Conservation (phyloP, 768 basidiomycete species). For the Lactarius deliciosus region DNA sequence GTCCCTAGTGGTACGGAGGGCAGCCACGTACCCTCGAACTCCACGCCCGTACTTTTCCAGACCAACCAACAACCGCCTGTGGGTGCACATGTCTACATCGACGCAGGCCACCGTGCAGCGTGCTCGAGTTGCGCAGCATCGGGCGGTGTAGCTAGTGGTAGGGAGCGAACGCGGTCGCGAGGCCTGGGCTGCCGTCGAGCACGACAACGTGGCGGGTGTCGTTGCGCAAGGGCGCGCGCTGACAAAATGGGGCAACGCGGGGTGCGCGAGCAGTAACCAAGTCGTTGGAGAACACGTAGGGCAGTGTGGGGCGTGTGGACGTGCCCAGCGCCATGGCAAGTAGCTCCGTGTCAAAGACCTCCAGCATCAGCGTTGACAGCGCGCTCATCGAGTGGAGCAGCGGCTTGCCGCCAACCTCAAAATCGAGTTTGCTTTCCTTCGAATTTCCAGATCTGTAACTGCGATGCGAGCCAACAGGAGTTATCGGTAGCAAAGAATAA, state of each 20-base stretch:
- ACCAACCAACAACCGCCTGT: constrained; percentile 36
- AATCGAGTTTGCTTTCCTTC: too few relatives aligned
- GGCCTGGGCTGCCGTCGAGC: constrained; percentile 32
- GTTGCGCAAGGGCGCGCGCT: constrained; percentile 3
- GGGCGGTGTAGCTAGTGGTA: constrained; percentile 33
- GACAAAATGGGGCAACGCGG: neutral
- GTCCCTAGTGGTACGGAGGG: neutral
- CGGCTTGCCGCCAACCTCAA: too few relatives aligned
- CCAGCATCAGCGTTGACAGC: constrained; percentile 30
- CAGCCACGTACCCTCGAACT: constrained; percentile 30
- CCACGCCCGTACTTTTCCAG: constrained; percentile 33
- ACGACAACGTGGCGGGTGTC: constrained; percentile 28
- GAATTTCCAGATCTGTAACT: too few relatives aligned
- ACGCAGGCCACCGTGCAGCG: constrained; percentile 37
- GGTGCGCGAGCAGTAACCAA: constrained; percentile 32
- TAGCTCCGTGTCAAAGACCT: constrained; percentile 31
- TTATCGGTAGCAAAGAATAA: too few relatives aligned
- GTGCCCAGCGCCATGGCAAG: constrained; percentile 31
- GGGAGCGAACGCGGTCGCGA: constrained; percentile 33
- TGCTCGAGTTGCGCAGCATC: constrained; percentile 33
- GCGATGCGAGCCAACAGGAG: too few relatives aligned
- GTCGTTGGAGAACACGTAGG: constrained; percentile 27
- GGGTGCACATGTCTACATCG: constrained; percentile 36
- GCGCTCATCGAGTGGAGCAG: constrained; percentile 36
- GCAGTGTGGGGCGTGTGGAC: constrained; percentile 30